Conservation (phyloP, 345 rosid species). For the Lepidium didymum region DNA sequence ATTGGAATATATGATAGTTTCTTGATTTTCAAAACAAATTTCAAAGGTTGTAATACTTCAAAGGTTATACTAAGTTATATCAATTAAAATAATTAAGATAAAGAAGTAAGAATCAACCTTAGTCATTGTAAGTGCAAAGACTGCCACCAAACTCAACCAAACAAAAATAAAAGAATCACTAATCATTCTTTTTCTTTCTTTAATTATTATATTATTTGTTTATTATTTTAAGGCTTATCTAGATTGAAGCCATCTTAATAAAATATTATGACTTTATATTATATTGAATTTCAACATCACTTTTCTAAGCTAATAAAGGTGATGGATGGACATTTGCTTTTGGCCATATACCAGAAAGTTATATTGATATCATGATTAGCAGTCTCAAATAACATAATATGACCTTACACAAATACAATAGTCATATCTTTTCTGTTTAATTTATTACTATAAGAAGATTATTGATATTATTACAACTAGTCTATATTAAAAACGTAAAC, state of each 20-base stretch:
- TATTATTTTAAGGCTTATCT: conserved; percentile 23
- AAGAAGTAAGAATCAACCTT: conserved; percentile 14
- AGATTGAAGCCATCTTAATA: conserved; percentile 20
- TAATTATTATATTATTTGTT: conserved; percentile 7
- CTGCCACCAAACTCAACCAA: conserved; percentile 26
- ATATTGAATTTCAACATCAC: conserved; percentile 1
- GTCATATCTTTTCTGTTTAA: conserved; percentile 8
- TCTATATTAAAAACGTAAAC: neutral
- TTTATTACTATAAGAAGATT: neutral
- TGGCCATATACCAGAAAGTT: conserved; percentile 18
- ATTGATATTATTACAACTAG: neutral
- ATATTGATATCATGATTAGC: conserved; percentile 11
- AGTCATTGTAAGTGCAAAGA: conserved; percentile 27
- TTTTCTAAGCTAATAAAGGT: conserved; percentile 5
- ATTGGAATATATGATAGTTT: neutral
- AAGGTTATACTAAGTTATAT: neutral
- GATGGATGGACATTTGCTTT: conserved; percentile 12
- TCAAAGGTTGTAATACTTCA: neutral
- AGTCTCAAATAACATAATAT: conserved; percentile 5
- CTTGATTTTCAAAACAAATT: neutral
- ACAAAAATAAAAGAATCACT: conserved; percentile 10
- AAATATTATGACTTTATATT: conserved; percentile 8
- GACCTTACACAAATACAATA: conserved; percentile 23
- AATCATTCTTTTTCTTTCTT: conserved; percentile 20
- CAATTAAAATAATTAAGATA: neutral